Conservation (phyloP, 202 grass and related monocot genomes). For the Panicum virgatum region DNA sequence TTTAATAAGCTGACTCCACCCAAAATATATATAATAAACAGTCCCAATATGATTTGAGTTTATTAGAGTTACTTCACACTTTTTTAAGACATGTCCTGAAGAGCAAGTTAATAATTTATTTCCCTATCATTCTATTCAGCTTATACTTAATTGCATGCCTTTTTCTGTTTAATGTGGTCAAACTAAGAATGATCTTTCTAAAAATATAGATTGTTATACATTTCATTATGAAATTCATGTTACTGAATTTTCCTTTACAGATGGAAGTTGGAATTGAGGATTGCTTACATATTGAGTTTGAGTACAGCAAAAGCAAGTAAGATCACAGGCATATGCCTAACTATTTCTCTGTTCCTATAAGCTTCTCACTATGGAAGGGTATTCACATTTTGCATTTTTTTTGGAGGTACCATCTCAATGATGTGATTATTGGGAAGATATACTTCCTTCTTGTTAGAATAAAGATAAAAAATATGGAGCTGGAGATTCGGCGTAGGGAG, state of each 20-base stretch:
- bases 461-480: slow-evolving; percentile 94
- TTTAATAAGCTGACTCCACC: slow-evolving; percentile 9
- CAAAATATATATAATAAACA: neutral
- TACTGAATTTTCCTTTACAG: slow-evolving; percentile 39
- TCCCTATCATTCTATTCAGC: neutral
- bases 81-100: neutral
- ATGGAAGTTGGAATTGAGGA: slow-evolving; percentile 97
- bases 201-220: neutral
- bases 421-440: slow-evolving; percentile 97
- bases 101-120: slow-evolving; percentile 4
- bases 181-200: neutral
- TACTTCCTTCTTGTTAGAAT: slow-evolving; percentile 99
- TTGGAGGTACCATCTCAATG: slow-evolving; percentile 95
- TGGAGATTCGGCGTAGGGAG: slow-evolving; percentile 81
- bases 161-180: slow-evolving; percentile 11
- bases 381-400: slow-evolving; percentile 9
- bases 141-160: neutral
- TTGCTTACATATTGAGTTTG: slow-evolving; percentile 85
- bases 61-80: neutral
- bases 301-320: slow-evolving; percentile 91
- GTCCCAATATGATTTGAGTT: neutral
- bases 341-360: neutral
- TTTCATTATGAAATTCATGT: slow-evolving; percentile 13
- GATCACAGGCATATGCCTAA: neutral
- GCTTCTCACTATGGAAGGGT: neutral